These are phyloP conservation scores for Pythium phragmiticola DNA, from an alignment of 352 stramenopile species.

Conservation along the genomic window DNA sequence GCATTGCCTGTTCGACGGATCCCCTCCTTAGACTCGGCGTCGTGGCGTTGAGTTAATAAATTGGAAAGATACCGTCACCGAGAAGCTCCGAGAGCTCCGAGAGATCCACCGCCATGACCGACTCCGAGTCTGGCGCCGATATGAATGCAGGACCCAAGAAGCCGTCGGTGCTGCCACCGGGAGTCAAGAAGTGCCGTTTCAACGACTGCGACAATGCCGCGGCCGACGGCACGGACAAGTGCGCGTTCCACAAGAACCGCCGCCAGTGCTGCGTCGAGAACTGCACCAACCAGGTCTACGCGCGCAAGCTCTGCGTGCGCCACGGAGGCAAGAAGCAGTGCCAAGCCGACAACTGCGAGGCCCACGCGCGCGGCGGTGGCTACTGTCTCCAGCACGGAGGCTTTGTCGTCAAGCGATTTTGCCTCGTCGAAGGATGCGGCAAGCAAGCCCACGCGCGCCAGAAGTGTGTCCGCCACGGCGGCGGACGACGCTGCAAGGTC, in stretches of 20 bases:
- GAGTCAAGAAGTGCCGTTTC: slow-evolving; percentile 67
- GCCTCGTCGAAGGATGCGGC: slow-evolving; percentile 74
- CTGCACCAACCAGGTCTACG: slow-evolving; percentile 85
- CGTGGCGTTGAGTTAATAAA: slow-evolving; percentile 19
- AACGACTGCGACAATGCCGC: slow-evolving; percentile 79
- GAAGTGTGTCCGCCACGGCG: slow-evolving; percentile 75
- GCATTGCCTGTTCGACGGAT: slow-evolving; percentile 10
- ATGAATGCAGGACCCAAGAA: slow-evolving; percentile 17
- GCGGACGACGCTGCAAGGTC: slow-evolving; percentile 66
- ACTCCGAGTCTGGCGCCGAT: slow-evolving; percentile 19
- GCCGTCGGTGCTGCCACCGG: slow-evolving; percentile 20
- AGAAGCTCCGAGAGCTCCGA: slow-evolving; percentile 5
- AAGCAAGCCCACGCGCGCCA: slow-evolving; percentile 77
- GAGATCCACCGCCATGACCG: slow-evolving; percentile 12
- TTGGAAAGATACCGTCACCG: no score
- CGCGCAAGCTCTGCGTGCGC: slow-evolving; percentile 77
- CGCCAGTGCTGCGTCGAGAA: slow-evolving; percentile 76
- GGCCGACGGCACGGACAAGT: slow-evolving; percentile 73
- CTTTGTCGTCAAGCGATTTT: slow-evolving; percentile 84
- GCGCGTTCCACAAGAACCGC: slow-evolving; percentile 82
- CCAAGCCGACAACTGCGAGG: slow-evolving; percentile 69
- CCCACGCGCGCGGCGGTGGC: slow-evolving; percentile 63
- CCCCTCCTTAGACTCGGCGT: slow-evolving; percentile 4
- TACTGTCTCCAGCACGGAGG: slow-evolving; percentile 80
- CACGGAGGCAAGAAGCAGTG: slow-evolving; percentile 83